Evolutionary conservation across 805 yeast species (phyloP).

Genomic region (Myxozyma geophila): DNA sequence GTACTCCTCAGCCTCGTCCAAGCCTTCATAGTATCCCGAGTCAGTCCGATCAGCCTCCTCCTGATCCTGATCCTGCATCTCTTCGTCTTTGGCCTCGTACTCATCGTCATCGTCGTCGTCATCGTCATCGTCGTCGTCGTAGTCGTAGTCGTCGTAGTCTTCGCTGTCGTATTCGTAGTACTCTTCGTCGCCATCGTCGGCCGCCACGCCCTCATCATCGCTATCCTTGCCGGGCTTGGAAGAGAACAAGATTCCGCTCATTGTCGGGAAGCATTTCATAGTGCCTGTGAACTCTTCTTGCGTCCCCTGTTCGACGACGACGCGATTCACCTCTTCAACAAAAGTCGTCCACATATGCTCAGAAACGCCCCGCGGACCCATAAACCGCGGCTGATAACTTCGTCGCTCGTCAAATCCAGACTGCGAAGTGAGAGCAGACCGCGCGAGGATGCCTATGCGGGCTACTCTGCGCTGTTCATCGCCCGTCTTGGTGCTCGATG

Average conservation of each 20-base stretch:
- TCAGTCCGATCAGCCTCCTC: constrained; percentile 3
- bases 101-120: not conserved
- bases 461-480: too few species aligned
- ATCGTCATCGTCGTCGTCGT: constrained; percentile 2
- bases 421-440: constrained; percentile 1
- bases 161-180: constrained; percentile 2
- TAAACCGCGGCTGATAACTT: constrained; percentile 12
- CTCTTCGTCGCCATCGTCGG: not conserved
- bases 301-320: not conserved
- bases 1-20: too few species aligned
- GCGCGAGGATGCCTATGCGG: constrained; percentile 11
- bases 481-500: too few species aligned
- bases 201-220: not conserved
- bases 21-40: not conserved
- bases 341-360: constrained; percentile 12
- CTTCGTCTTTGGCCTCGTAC: not conserved
- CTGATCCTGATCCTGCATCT: not conserved
- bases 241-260: too few species aligned
- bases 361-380: constrained; percentile 10
- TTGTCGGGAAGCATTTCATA: too few species aligned
- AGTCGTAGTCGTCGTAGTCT: not conserved
- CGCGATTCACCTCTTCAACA: not conserved
- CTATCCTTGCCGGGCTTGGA: too few species aligned
- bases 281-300: not conserved
- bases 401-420: constrained; percentile 1